Percentiles rank a stretch among this genome's conserved stretches.
Evolutionary conservation across 2,329 filamentous ascomycete genomes (phyloP).

Genomic region (Apiospora koreana): DNA sequence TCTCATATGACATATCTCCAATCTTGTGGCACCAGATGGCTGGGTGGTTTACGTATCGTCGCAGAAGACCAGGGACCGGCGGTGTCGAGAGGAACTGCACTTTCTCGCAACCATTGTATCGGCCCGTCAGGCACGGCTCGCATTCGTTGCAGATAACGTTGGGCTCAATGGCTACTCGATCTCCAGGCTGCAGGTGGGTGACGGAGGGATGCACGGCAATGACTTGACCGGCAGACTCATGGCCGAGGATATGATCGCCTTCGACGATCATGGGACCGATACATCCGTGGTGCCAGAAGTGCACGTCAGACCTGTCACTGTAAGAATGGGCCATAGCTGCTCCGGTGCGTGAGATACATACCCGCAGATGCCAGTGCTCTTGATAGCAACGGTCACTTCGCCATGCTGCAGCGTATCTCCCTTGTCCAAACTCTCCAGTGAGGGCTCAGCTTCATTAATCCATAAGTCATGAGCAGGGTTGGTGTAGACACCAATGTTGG

Average conservation of each 20-base stretch:
- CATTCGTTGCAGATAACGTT: constrained; percentile 90
- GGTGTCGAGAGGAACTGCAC: constrained; percentile 90
- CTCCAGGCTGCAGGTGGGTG: constrained; percentile 74
- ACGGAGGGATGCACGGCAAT: constrained; percentile 83
- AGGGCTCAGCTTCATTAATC: constrained; percentile 78
- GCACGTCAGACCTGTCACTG: constrained; percentile 75
- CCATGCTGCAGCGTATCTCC: constrained; percentile 72
- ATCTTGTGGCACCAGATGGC: constrained; percentile 97
- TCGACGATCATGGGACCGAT: constrained; percentile 95
- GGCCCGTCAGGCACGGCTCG: constrained; percentile 87
- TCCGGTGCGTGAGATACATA: constrained; percentile 41
- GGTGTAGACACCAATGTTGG: constrained; percentile 95
- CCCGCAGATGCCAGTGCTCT: constrained; percentile 96
- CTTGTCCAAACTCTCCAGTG: constrained; percentile 70
- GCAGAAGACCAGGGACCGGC: constrained; percentile 81
- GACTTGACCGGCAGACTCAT: constrained; percentile 86
- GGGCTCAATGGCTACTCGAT: constrained; percentile 91
- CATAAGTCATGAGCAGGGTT: constrained; percentile 92
- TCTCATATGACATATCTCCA: constrained; percentile 85
- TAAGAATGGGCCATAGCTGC: neutral
- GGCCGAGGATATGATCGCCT: constrained; percentile 87
- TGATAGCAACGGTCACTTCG: constrained; percentile 85
- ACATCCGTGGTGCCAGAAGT: constrained; percentile 95
- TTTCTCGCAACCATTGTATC: constrained; percentile 91
- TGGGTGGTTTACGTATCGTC: constrained; percentile 93